phyloP scores from a whole-genome alignment of 1,284 basidiomycete genomes.

The Vanrija sp. region DNA sequence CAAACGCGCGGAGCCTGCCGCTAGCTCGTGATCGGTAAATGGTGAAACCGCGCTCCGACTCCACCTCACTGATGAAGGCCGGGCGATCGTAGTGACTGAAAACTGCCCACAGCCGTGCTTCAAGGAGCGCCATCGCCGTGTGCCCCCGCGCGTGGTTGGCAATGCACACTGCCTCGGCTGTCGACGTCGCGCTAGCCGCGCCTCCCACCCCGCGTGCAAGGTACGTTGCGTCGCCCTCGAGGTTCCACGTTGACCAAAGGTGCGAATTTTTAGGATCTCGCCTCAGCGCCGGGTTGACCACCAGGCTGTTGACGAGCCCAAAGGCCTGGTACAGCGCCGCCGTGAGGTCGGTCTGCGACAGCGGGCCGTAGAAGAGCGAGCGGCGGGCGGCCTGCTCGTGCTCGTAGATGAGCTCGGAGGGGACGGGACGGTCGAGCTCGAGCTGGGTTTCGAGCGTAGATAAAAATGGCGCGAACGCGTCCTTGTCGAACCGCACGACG shows the following conservation, averaged over 20 bases:
- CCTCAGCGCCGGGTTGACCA: not conserved
- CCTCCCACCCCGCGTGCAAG: no score
- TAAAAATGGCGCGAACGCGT: not conserved
- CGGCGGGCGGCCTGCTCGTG: no score
- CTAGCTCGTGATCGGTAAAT: constrained; percentile 1
- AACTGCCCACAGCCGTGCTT: not conserved
- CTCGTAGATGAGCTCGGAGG: not conserved
- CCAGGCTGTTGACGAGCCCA: constrained; percentile 1
- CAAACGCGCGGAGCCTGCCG: constrained; percentile 3
- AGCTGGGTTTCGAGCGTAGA: not conserved
- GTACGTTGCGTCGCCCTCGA: no score
- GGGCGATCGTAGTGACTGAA: not conserved
- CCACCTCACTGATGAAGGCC: not conserved
- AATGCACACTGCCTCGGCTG: not conserved
- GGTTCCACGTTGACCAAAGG: no score
- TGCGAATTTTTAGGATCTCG: no score
- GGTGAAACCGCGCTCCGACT: not conserved
- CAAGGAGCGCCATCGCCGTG: not conserved
- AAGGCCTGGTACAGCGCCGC: not conserved
- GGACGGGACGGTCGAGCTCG: not conserved
- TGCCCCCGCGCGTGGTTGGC: not conserved
- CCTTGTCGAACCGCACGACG: not conserved
- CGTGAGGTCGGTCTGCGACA: not conserved
- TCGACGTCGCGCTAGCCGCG: no score
- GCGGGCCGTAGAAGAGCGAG: not conserved